phyloP scores from a whole-genome alignment of 139 green algal genomes.

The Chlorella sp. region DNA sequence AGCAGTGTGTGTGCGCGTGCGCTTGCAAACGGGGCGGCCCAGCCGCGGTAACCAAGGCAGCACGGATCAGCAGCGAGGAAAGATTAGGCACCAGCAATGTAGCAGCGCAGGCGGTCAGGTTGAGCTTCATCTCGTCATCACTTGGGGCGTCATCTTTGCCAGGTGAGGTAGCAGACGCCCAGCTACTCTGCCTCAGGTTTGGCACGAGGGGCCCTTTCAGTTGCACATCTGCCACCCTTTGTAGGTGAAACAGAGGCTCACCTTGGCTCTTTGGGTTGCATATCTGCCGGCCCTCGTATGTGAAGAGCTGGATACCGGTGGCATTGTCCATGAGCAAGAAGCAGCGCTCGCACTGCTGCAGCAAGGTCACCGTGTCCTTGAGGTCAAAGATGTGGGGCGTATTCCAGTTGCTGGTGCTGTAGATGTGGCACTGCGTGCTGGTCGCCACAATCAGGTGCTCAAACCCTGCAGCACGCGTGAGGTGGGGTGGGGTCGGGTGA shows the following conservation, averaged over 20 bases:
- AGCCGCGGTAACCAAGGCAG: no score
- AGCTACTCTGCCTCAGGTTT: no score
- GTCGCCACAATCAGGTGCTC: conserved; percentile 73
- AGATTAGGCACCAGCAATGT: neutral
- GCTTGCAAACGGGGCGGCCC: no score
- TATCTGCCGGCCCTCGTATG: conserved; percentile 64
- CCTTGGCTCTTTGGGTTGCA: conserved; percentile 62
- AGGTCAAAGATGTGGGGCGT: conserved; percentile 71
- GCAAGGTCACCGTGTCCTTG: conserved; percentile 49
- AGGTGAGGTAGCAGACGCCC: no score
- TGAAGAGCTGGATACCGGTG: conserved; percentile 57
- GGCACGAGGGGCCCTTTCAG: no score
- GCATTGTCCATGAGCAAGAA: conserved; percentile 58
- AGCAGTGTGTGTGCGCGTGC: no score
- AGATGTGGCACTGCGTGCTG: conserved; percentile 65
- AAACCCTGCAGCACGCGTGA: no score
- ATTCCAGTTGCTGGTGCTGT: conserved; percentile 53
- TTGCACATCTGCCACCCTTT: neutral
- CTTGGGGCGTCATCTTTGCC: no score
- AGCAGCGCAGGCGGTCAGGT: neutral
- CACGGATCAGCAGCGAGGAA: no score
- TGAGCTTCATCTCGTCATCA: no score
- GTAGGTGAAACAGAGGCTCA: neutral
- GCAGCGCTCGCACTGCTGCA: conserved; percentile 38
- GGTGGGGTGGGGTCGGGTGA: no score